phyloP scores from a whole-genome alignment of 2,329 filamentous ascomycete species.

The Lecanosticta acicola region DNA sequence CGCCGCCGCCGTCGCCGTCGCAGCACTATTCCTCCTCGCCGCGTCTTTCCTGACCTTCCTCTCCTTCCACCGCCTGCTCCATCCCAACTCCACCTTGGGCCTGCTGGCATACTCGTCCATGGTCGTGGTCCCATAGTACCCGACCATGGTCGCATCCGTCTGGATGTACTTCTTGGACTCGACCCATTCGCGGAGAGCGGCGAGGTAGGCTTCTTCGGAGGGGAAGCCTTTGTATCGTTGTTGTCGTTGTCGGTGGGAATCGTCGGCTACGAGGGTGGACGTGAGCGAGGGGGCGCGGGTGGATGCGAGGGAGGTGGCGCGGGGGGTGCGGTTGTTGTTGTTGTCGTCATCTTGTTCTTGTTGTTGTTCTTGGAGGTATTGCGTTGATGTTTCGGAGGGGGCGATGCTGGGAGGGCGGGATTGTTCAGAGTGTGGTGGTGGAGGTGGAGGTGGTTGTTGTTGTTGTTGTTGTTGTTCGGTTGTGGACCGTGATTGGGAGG shows the following conservation, averaged over 20 bases:
- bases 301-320: not conserved
- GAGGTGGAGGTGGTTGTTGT: no score
- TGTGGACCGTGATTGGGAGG: no score
- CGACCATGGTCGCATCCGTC: conserved; percentile 17
- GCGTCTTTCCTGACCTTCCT: conserved; percentile 18
- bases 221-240: conserved; percentile 28
- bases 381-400: no score
- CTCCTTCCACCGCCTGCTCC: conserved; percentile 19
- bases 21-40: conserved; percentile 3
- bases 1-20: no score
- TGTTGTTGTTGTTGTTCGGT: no score
- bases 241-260: conserved; percentile 1
- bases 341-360: not conserved
- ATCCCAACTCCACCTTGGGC: conserved; percentile 20
- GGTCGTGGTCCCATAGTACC: conserved; percentile 29
- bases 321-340: not conserved
- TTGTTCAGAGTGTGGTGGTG: no score
- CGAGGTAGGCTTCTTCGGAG: conserved; percentile 26
- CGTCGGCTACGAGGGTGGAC: conserved; percentile 3
- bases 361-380: no score
- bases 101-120: conserved; percentile 24
- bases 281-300: not conserved
- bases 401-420: no score
- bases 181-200: conserved; percentile 27
- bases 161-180: conserved; percentile 28